phyloP scores from a whole-genome alignment of 768 basidiomycete species.

The Sistotremastrum suecicum region DNA sequence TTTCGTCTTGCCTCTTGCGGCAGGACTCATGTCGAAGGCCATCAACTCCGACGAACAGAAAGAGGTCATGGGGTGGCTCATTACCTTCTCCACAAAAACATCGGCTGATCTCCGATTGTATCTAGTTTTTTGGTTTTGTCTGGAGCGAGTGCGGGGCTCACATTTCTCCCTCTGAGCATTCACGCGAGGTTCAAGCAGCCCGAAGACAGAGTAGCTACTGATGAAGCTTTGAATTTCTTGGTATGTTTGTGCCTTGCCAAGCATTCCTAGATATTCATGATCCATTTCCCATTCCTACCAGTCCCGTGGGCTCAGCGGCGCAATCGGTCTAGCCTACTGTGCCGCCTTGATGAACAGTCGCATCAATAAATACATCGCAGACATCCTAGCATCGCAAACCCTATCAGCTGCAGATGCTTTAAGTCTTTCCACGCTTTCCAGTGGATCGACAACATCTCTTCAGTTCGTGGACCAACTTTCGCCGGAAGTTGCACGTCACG shows the following conservation, averaged over 20 bases:
- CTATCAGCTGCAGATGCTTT: conserved; percentile 17
- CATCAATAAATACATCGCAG: conserved; percentile 21
- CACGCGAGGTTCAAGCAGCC: conserved; percentile 34
- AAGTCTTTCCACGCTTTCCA: conserved; percentile 12
- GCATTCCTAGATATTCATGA: too few relatives aligned
- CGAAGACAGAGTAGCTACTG: conserved; percentile 24
- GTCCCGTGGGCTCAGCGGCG: conserved; percentile 34
- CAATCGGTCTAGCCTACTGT: conserved; percentile 39
- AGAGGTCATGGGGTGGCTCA: conserved; percentile 16
- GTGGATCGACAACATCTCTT: conserved; percentile 18
- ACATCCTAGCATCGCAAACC: conserved; percentile 13
- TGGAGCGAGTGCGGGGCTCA: conserved; percentile 30
- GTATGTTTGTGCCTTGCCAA: too few relatives aligned
- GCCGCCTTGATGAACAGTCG: conserved; percentile 31
- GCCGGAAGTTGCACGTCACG: conserved; percentile 17
- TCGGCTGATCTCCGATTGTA: too few relatives aligned
- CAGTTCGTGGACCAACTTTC: conserved; percentile 24
- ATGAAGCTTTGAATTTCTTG: conserved; percentile 32
- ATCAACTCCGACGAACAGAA: conserved; percentile 24
- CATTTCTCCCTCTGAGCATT: conserved; percentile 21
- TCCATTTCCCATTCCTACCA: too few relatives aligned
- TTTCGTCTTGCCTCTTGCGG: conserved; percentile 21
- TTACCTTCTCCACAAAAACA: too few relatives aligned
- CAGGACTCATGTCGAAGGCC: conserved; percentile 29
- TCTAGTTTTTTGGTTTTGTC: conserved; percentile 25